Percentiles rank a stretch among this genome's conserved stretches.
Conservation (phyloP, 2,329 filamentous ascomycete genomes). For the Tolypocladium ovalisporum region DNA sequence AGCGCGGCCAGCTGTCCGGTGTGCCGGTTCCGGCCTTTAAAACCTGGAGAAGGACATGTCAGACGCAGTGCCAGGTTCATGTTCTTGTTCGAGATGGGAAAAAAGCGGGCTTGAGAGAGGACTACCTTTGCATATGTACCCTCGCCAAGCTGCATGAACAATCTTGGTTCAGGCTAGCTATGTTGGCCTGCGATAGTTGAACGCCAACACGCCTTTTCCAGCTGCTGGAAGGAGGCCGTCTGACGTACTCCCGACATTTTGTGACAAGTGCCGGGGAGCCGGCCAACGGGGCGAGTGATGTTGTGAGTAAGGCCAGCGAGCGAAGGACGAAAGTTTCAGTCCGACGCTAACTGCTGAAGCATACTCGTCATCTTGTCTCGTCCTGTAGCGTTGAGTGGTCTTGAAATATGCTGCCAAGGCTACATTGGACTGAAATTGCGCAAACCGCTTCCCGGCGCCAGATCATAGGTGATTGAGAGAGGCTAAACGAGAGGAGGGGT, state of each 20-base stretch:
- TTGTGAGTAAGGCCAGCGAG: not conserved
- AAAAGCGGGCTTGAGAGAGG: not conserved
- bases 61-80: not conserved
- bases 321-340: no score
- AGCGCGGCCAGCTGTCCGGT: conserved; percentile 93
- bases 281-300: not conserved
- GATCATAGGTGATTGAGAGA: no score
- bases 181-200: not conserved
- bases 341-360: no score
- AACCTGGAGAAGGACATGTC: conserved; percentile 51
- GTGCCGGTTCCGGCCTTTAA: conserved; percentile 95
- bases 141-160: not conserved
- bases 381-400: no score
- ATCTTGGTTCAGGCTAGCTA: not conserved
- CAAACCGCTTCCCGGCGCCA: no score
- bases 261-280: not conserved
- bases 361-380: no score
- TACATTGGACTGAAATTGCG: no score
- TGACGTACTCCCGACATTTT: not conserved
- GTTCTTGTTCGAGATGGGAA: not conserved
- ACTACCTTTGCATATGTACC: not conserved
- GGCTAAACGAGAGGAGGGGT: not conserved
- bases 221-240: not conserved
- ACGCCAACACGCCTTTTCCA: not conserved
- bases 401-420: no score